Evolutionary conservation across 2,329 filamentous ascomycete species (phyloP), one percentile per base, ranked within the genome.

Genomic region (Fusarium oxysporum): DNA sequence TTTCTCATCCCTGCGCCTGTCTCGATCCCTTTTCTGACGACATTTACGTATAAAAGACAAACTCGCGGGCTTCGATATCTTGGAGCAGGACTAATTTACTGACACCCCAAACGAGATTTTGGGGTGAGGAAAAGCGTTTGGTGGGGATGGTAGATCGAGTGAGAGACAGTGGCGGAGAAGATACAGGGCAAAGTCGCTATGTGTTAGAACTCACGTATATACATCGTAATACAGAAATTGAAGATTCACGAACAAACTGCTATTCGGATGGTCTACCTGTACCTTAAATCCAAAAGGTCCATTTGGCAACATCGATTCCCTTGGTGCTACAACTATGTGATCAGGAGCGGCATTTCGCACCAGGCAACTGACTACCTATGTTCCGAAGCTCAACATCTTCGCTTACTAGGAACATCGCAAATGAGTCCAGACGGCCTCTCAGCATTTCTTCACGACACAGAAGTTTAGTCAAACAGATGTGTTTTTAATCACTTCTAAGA

Each of bases 51-150:
- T 14, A n/a, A 43, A 43, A 43, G 45, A 48, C 40, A 70, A 68
- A 47, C 23, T 43, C 64, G 32, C 43, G 65, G 50, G 37, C 53
- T 63, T 68, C 64, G 64, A 60, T 33, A 33, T 25, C 30, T 23
- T 33, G 33, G 32, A 56, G 64, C 32, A 40, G 64, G 65, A 40
- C 23, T 63, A 43, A 68, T 63, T 44, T 51, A 35, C 33, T 53
- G 43, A 16, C 37, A 44, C 21, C 37, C 38, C n/a, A 35, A 45
- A 23, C 57, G 47, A 62, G 47, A 68, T 62, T 55, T 65, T 55
- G 64, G 37, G 25, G 48, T 32, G 65, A 54, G 37, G 23, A 65
- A 48, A 58, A 40, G 43, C 13, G 43, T 23, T 21, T 33, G 12
- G 32, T 28, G 23, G 19, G 17, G 41, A 23, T 21, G 25, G 16